phyloP scores from a whole-genome alignment of 2,329 filamentous ascomycete species.

The Xylariaceae sp. region DNA sequence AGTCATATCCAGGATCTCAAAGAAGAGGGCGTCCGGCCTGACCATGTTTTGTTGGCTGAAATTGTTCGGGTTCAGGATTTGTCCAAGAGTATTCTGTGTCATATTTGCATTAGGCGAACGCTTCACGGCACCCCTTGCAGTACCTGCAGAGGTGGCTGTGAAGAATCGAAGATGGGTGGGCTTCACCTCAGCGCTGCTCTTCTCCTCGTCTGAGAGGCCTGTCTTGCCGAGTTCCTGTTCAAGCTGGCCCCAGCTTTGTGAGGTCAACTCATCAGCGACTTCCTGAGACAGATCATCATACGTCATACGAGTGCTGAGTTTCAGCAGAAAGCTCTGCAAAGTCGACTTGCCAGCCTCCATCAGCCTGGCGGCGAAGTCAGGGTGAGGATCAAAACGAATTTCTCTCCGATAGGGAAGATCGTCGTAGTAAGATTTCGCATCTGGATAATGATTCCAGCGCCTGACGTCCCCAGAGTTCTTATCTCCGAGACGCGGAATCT shows the following conservation, averaged over 20 bases:
- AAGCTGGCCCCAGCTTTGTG: too few species aligned
- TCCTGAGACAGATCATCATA: constrained; percentile 86
- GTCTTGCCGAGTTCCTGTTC: too few species aligned
- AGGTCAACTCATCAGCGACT: constrained; percentile 66
- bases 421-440: constrained; percentile 87
- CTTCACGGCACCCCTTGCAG: constrained; percentile 74
- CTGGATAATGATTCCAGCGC: constrained; percentile 53
- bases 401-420: constrained; percentile 81
- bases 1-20: constrained; percentile 91
- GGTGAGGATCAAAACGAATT: constrained; percentile 72
- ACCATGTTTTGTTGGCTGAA: constrained; percentile 68
- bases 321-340: constrained; percentile 67
- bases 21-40: constrained; percentile 76
- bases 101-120: constrained; percentile 61
- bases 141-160: constrained; percentile 76
- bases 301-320: constrained; percentile 79
- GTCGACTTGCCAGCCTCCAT: constrained; percentile 30
- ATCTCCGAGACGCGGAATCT: constrained; percentile 35
- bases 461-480: constrained; percentile 35
- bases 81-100: constrained; percentile 43
- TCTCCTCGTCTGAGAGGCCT: too few species aligned
- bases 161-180: constrained; percentile 88
- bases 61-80: constrained; percentile 74
- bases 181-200: constrained; percentile 49
- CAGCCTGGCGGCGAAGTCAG: constrained; percentile 43